A percentile compares a stretch with the other conserved stretches of the same genome.
Conservation (phyloP, 805 yeast species). For the Pichia sporocuriosa region DNA sequence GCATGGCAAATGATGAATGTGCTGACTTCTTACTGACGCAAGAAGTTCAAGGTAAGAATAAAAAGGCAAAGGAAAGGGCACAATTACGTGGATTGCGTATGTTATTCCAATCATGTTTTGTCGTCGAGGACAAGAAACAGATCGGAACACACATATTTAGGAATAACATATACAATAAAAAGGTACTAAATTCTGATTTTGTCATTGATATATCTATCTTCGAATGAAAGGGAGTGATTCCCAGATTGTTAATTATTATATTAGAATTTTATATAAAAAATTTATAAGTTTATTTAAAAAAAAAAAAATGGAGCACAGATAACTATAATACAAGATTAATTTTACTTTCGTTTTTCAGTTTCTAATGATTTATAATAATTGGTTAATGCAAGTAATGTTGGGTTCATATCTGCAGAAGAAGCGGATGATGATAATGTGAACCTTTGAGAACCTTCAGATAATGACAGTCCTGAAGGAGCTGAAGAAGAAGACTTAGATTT, state of each 20-base stretch:
- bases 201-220: constrained; percentile 10
- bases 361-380: constrained; percentile 14
- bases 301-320: neutral
- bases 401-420: constrained; percentile 20
- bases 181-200: constrained; percentile 21
- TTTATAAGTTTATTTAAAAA: neutral
- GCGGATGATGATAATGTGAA: constrained; percentile 27
- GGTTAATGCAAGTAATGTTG: constrained; percentile 19
- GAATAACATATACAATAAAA: constrained; percentile 33
- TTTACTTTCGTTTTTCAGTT: constrained; percentile 2
- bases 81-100: constrained; percentile 37
- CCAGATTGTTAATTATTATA: neutral
- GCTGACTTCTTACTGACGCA: constrained; percentile 56
- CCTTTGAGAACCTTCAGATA: constrained; percentile 25
- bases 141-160: constrained; percentile 41
- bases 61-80: constrained; percentile 22
- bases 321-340: neutral
- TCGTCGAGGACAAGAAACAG: constrained; percentile 25
- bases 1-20: constrained; percentile 54
- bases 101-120: constrained; percentile 35
- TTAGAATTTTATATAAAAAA: neutral
- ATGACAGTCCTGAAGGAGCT: constrained; percentile 3
- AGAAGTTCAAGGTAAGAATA: constrained; percentile 35
- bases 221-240: neutral
- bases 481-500: constrained; percentile 19